Evolutionary conservation across 2,329 filamentous ascomycete genomes (phyloP).

Genomic region (Grosmannia penicillata): DNA sequence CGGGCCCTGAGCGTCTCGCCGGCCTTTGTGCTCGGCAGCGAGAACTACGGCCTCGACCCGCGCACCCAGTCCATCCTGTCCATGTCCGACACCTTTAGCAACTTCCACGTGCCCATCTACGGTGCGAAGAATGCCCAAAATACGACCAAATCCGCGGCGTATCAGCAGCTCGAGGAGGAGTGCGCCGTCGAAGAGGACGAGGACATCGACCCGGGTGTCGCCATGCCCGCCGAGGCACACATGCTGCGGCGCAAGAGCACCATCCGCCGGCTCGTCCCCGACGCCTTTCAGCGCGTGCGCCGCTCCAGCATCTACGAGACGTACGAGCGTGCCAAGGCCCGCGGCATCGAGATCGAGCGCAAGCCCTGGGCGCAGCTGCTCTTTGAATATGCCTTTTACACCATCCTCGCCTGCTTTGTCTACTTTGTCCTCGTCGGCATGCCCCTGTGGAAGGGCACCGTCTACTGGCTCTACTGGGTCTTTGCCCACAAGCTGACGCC

Average conservation of each 20-base stretch:
- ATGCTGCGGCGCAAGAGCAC: background rate
- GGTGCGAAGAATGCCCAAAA: too few species aligned
- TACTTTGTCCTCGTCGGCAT: constrained; percentile 4
- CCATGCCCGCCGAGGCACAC: too few species aligned
- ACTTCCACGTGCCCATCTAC: too few species aligned
- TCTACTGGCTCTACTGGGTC: constrained; percentile 3
- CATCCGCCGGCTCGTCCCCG: too few species aligned
- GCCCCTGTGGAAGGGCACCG: constrained; percentile 4
- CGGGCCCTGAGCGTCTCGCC: background rate
- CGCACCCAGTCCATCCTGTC: background rate
- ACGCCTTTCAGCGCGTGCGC: background rate
- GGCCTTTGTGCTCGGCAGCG: background rate
- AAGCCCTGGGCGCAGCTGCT: constrained; percentile 1
- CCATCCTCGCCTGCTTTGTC: background rate
- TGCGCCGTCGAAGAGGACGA: too few species aligned
- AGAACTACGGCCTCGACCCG: background rate
- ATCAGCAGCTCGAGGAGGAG: too few species aligned
- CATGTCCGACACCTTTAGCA: background rate
- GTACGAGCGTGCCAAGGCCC: constrained; percentile 5
- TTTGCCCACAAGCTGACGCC: constrained; percentile 1
- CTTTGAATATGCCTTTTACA: constrained; percentile 3
- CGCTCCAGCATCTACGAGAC: constrained; percentile 1
- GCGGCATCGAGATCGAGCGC: constrained; percentile 1
- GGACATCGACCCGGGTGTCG: too few species aligned
- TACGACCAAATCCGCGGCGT: too few species aligned